Base-by-base conservation (phyloP, 164 flowering plant genomes). In the Berberis thunbergii region DNA sequence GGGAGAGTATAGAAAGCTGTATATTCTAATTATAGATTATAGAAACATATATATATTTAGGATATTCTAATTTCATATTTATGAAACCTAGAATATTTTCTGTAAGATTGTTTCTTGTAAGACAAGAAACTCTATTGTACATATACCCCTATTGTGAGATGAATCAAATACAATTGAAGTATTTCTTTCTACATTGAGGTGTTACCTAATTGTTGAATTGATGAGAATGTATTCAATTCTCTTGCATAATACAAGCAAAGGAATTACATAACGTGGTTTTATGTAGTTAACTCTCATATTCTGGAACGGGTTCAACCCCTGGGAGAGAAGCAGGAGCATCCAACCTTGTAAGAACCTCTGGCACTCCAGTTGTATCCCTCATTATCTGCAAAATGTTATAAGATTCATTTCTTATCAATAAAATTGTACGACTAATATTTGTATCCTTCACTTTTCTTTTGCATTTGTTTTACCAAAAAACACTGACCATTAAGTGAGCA, bases 331-430 rank as follows among this genome's bases (percentile, higher is more conserved):
- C 64, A 39, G 76, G 70, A n/a, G 62, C 60, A 41, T 83, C 92
- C 75, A 84, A 64, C 79, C 88, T 84, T 40, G 94, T 86, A 43
- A 89, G 86, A 54, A 89, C 96, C 75, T 89, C 97, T 13, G 97
- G 91, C 62, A 80, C 70, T 69, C 98, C 98, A 69, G 76, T 60
- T 50, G 85, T 70, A 67, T 83, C 89, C 69, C 98, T 83, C 41
- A 85, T 78, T 64, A 93, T 85, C 98, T 93, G 85, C 62, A 66
- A 59, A 68, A 59, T 7, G 41, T 49, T 41, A 26, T 2, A 44
- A 48, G 54, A 7, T 26, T 26, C 54, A 52, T 6, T 12, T 10
- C 11, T 10, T 12, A 7, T 1, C 7, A 8, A n/a, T 4, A 52
- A 52, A 52, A 10, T 52, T 52, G n/a, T 52, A 10, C 10, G 13